Conservation (phyloP, 176 grass and related monocot genomes). For the Triticum monococcum region DNA sequence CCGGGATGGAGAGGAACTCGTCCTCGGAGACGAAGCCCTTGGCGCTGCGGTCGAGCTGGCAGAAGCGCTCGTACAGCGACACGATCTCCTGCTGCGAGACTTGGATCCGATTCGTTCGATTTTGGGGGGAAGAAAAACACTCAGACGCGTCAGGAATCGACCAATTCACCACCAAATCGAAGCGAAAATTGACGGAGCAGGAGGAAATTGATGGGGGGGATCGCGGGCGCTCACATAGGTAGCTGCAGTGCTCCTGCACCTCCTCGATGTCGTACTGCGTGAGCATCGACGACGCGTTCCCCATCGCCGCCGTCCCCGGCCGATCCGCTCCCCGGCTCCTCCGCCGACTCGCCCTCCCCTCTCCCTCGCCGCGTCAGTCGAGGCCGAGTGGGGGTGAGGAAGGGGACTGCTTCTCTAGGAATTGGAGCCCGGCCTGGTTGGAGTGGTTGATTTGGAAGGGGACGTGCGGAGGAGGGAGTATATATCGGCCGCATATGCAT, state of each 20-base stretch:
- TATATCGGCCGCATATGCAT: background rate
- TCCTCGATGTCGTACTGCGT: slow-evolving; percentile 91
- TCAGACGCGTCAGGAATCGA: background rate
- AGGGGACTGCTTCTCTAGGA: background rate
- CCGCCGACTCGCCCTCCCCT: background rate
- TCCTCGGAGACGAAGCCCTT: slow-evolving; percentile 93
- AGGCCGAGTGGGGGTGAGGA: background rate
- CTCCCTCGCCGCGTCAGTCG: background rate
- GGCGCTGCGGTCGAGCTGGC: slow-evolving; percentile 79
- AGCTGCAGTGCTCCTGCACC: slow-evolving; percentile 78
- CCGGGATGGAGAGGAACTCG: slow-evolving; percentile 91
- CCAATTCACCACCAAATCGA: background rate
- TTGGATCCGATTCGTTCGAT: background rate
- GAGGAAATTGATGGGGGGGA: too few species aligned
- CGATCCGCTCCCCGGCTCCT: background rate
- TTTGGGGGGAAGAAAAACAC: background rate
- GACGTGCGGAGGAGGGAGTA: background rate
- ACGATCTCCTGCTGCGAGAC: slow-evolving; percentile 98
- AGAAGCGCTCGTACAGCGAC: slow-evolving; percentile 91
- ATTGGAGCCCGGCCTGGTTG: background rate
- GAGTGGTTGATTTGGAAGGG: too few species aligned
- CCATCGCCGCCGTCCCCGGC: slow-evolving; percentile 27
- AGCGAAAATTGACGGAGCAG: background rate
- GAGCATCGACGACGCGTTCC: slow-evolving; percentile 78
- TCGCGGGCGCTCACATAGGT: slow-evolving; percentile 47